Percentiles rank a stretch among this genome's conserved stretches.
Evolutionary conservation across 2,329 filamentous ascomycete genomes (phyloP).

Genomic region (Calonectria pteridis): DNA sequence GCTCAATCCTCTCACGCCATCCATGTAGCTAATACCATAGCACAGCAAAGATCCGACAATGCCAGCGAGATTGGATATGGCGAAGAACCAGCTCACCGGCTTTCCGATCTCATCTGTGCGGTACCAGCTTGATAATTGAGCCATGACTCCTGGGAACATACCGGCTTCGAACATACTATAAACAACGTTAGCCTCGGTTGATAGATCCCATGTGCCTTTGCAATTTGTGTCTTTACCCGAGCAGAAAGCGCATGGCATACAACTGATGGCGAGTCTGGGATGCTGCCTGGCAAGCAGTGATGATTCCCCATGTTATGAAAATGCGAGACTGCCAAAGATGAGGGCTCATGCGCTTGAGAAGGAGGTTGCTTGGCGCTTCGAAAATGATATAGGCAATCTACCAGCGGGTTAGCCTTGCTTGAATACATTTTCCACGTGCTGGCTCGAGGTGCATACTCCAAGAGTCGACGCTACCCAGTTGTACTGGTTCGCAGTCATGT

Average conservation of each 20-base stretch:
- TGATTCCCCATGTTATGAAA: conserved; percentile 50
- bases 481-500: conserved; percentile 21
- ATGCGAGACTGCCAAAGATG: conserved; percentile 20
- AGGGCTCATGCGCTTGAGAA: conserved; percentile 46
- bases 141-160: conserved; percentile 54
- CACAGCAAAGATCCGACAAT: conserved; percentile 51
- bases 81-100: conserved; percentile 1
- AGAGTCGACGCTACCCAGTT: conserved; percentile 22
- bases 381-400: conserved; percentile 56
- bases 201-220: fast-evolving
- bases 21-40: conserved; percentile 47
- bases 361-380: conserved; percentile 54
- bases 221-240: conserved; percentile 46
- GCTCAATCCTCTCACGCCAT: conserved; percentile 40
- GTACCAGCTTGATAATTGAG: conserved; percentile 56
- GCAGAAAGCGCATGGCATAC: conserved; percentile 26
- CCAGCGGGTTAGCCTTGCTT: conserved; percentile 44
- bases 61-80: conserved; percentile 40
- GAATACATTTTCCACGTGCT: conserved; percentile 31
- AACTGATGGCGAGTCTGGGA: conserved; percentile 13
- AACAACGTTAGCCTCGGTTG: background rate
- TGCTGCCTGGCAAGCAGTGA: conserved; percentile 40
- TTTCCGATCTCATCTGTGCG: background rate
- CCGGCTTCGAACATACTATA: conserved; percentile 12
- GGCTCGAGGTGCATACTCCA: background rate